These are phyloP conservation scores for Fusarium piperis DNA, from an alignment of 2,329 filamentous ascomycete genomes.

Conservation along the genomic window DNA sequence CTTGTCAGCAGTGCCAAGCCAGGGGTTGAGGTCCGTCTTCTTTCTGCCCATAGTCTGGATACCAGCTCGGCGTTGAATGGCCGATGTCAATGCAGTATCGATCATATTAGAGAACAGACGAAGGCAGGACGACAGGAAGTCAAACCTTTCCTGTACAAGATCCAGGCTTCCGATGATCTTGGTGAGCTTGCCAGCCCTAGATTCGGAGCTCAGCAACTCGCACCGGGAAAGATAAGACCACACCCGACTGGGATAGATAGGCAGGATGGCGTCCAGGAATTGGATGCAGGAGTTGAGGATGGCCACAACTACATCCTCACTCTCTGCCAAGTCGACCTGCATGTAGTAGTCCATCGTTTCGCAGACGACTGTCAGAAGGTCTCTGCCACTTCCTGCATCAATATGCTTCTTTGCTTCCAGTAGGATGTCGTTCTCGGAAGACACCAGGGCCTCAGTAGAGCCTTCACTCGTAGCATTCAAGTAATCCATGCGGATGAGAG, in stretches of 20 bases:
- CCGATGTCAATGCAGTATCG: slow-evolving; percentile 76
- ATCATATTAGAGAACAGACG: slow-evolving; percentile 79
- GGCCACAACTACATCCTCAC: slow-evolving; percentile 72
- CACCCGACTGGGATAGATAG: slow-evolving; percentile 81
- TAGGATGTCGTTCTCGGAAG: slow-evolving; percentile 56
- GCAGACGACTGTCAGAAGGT: slow-evolving; percentile 83
- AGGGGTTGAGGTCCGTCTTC: slow-evolving; percentile 61
- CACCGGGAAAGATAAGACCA: slow-evolving; percentile 92
- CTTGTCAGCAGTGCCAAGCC: slow-evolving; percentile 81
- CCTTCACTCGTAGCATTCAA: slow-evolving; percentile 47
- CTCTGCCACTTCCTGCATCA: slow-evolving; percentile 63
- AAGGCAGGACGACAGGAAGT: slow-evolving; percentile 79
- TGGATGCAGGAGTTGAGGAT: slow-evolving; percentile 77
- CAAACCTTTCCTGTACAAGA: slow-evolving; percentile 77
- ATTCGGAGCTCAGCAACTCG: slow-evolving; percentile 79
- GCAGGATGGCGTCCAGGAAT: slow-evolving; percentile 79
- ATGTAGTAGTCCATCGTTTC: slow-evolving; percentile 82
- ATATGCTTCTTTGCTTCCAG: slow-evolving; percentile 65
- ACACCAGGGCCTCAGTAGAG: slow-evolving; percentile 45
- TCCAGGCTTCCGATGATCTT: slow-evolving; percentile 86
- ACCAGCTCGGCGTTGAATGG: slow-evolving; percentile 71
- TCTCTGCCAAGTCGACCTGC: slow-evolving; percentile 64
- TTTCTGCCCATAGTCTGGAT: slow-evolving; percentile 60
- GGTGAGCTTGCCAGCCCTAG: slow-evolving; percentile 79
- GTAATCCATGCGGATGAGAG: slow-evolving; percentile 68